Percentiles rank a stretch among this genome's conserved stretches.
Evolutionary conservation across 2,329 filamentous ascomycete species (phyloP).

Genomic region (Colletotrichum sp.): DNA sequence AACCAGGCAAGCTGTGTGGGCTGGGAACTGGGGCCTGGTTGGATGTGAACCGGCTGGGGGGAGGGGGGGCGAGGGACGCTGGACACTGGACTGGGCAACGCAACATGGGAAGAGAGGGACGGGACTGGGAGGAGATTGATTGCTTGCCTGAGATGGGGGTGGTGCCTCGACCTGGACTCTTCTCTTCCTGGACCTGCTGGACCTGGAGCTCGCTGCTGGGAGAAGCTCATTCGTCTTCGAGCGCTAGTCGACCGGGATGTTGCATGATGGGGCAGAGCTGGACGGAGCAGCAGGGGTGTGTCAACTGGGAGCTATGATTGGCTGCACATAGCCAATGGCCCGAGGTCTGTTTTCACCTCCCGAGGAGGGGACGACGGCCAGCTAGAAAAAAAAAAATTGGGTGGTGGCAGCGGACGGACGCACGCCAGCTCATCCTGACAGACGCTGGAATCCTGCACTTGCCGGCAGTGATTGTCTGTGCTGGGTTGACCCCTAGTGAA

Average conservation of each 20-base stretch:
- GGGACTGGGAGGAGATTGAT: not conserved
- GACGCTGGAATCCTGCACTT: not conserved
- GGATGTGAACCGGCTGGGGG: not conserved
- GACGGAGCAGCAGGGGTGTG: conserved; percentile 15
- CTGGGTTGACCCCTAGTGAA: not conserved
- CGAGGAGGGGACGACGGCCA: not conserved
- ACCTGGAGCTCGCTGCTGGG: conserved; percentile 10
- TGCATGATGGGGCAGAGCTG: conserved; percentile 11
- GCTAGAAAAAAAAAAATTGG: not conserved
- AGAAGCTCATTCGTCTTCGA: conserved; percentile 13
- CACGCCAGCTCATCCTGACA: conserved; percentile 9
- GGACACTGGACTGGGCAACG: not conserved
- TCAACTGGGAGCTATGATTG: not conserved
- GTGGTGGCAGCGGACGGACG: conserved; percentile 2
- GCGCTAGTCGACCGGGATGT: conserved; percentile 2
- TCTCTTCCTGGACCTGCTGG: not conserved
- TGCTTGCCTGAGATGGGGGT: conserved; percentile 14
- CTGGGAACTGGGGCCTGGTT: conserved; percentile 2
- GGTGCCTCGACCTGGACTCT: not conserved
- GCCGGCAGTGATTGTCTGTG: not conserved
- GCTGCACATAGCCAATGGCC: not conserved
- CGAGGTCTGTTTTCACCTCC: conserved; percentile 3
- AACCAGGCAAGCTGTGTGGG: conserved; percentile 3
- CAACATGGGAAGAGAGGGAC: not conserved
- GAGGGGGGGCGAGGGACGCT: not conserved